Evolutionary conservation across 371 early-diverging fungal species (phyloP).

Genomic region (Parasitella parasitica): DNA sequence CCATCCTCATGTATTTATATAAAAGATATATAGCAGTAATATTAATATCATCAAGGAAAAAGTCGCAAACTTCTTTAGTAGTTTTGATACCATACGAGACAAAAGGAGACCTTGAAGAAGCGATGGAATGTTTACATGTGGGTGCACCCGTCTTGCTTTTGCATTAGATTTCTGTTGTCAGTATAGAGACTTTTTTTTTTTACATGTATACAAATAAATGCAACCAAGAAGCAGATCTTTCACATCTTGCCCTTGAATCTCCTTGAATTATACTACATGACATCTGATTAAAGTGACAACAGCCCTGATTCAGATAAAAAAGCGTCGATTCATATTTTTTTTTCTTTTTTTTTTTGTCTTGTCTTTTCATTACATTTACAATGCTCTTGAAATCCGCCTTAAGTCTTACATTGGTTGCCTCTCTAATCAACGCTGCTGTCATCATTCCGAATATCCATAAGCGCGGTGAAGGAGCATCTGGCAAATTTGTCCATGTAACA

Average conservation of each 20-base stretch:
- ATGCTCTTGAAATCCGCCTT: background rate
- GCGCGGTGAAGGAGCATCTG: constrained; percentile 5
- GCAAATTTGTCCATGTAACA: constrained; percentile 45
- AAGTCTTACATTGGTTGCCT: background rate
- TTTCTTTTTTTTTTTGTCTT: background rate
- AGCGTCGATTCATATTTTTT: background rate
- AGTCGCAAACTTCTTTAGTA: too few species aligned
- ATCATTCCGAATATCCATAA: background rate
- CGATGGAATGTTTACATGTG: background rate
- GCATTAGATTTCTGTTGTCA: background rate
- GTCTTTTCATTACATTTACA: background rate
- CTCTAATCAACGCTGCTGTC: background rate
- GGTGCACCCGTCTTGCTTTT: background rate
- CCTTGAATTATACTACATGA: background rate
- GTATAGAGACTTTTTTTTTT: background rate
- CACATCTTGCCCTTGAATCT: background rate
- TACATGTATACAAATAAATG: background rate
- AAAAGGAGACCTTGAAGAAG: background rate
- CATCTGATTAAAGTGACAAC: background rate
- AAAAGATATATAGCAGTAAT: background rate
- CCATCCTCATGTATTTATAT: background rate
- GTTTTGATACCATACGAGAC: background rate
- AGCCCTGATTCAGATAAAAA: background rate
- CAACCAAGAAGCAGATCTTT: background rate
- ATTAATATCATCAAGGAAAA: too few species aligned